Evolutionary conservation across 345 rosid species (phyloP), one percentile per base, ranked within the genome.

Genomic region (Rhodamnia argentea): DNA sequence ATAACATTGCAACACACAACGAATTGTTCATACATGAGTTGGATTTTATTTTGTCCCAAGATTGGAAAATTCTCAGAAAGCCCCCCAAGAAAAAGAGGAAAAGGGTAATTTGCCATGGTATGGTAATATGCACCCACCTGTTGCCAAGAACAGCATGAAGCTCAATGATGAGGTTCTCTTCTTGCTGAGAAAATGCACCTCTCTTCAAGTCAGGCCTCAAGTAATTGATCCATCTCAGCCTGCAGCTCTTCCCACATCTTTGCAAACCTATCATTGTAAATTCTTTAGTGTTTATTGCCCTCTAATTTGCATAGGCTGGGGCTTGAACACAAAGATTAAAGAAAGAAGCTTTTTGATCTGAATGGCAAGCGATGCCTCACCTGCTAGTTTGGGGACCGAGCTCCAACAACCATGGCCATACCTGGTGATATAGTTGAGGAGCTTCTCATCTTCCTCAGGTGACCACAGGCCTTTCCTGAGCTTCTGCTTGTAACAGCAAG

Each of bases 391-490:
- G 52, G 98, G 97, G 83, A 95, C 98, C 87, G 98, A 92, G 87
- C 98, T 94, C 98, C 98, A 95, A 78, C 98, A 95, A 15, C 97
- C 98, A 88, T 93, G 97, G 5, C 98, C 98, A 52, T 93, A 92
- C 83, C 88, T 92, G 29, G 94, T 94, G 82, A 95, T 93, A 85
- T 94, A 92, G 90, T 87, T 89, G 37, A 93, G 94, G 87, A 95
- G 96, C 83, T 93, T 95, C 92, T 94, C 98, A 82, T 95, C 96
- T 93, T 95, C 98, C 84, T 95, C 98, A 52, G 98, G 98, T 78
- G 97, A 95, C 98, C 98, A 95, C 53, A 95, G 92, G 81, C 98
- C 98, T 89, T 95, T 95, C 86, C 96, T 92, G 47, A 95, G 90
- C 90, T 93, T 94, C 92, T 94, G 98, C 91, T 93, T 93, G 93